These are phyloP conservation scores for Trichoderma simmonsii DNA, from an alignment of 2,329 filamentous ascomycete species.

Conservation along the genomic window DNA sequence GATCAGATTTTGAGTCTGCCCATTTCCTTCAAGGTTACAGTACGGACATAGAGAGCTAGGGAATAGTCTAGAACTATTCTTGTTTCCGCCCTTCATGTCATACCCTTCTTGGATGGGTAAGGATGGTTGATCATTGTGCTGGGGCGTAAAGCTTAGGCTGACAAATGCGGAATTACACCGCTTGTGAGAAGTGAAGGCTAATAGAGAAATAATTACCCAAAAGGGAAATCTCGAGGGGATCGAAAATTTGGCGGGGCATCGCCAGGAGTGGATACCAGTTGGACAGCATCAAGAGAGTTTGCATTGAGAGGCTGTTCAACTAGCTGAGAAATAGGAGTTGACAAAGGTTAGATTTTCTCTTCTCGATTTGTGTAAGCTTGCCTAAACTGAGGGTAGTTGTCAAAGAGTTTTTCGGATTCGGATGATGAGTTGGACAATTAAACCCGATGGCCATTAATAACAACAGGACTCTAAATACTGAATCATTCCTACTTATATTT, in stretches of 20 bases:
- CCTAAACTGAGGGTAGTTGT: background rate
- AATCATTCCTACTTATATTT: background rate
- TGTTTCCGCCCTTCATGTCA: background rate
- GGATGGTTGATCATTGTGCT: background rate
- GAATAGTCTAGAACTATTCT: background rate
- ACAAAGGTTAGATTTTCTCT: background rate
- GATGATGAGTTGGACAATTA: background rate
- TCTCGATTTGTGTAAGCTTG: background rate
- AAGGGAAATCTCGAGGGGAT: background rate
- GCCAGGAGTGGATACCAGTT: background rate
- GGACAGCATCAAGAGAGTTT: background rate
- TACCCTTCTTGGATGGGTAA: no score
- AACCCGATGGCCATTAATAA: background rate
- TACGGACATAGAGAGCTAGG: background rate
- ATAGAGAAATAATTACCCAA: background rate
- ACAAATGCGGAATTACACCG: constrained; percentile 4
- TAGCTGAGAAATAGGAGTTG: background rate
- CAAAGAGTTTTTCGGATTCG: background rate
- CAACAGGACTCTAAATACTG: background rate
- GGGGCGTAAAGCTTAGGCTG: background rate
- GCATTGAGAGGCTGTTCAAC: background rate
- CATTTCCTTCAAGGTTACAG: background rate
- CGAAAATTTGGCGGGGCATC: background rate
- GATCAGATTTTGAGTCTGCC: background rate
- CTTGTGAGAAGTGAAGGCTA: no score